Evolutionary conservation across 352 stramenopile species (phyloP).

Genomic region (Pythium sp.): DNA sequence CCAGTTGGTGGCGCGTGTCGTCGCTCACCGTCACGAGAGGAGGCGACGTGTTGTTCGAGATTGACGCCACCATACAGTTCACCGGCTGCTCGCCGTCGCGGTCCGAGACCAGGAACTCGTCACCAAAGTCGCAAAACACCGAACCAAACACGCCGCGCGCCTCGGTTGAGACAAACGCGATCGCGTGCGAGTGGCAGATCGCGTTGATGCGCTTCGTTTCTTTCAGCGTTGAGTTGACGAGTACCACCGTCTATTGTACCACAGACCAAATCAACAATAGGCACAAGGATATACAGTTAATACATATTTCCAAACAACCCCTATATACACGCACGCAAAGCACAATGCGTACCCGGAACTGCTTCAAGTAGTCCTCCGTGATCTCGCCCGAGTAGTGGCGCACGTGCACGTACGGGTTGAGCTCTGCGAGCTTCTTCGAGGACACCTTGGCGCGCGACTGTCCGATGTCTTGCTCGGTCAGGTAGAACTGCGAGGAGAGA

Average conservation of each 20-base stretch:
- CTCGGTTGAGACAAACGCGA: conserved; percentile 93
- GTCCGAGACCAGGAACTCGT: conserved; percentile 93
- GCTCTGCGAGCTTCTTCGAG: conserved; percentile 89
- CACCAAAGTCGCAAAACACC: conserved; percentile 98
- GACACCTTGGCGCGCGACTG: conserved; percentile 85
- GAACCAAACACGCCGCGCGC: conserved; percentile 92
- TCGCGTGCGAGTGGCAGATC: conserved; percentile 80
- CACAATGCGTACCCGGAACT: conserved; percentile 66
- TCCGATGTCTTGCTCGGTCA: conserved; percentile 87
- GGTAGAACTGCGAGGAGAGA: conserved; percentile 96
- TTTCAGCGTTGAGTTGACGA: conserved; percentile 76
- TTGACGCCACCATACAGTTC: conserved; percentile 92
- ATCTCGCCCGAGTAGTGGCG: conserved; percentile 61
- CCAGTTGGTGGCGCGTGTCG: conserved; percentile 95
- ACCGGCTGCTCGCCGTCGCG: conserved; percentile 92
- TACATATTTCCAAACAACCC: background rate
- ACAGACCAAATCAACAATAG: background rate
- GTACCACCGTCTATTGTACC: conserved; percentile 45
- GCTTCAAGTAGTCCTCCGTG: conserved; percentile 60
- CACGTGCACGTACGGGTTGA: conserved; percentile 97
- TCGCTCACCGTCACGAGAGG: conserved; percentile 96
- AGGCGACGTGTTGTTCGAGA: conserved; percentile 78
- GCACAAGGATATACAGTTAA: background rate
- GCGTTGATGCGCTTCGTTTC: conserved; percentile 76
- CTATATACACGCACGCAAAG: background rate